Evolutionary conservation across 164 flowering plant genomes (phyloP).

Genomic region (grape (Vitis vinifera)): DNA sequence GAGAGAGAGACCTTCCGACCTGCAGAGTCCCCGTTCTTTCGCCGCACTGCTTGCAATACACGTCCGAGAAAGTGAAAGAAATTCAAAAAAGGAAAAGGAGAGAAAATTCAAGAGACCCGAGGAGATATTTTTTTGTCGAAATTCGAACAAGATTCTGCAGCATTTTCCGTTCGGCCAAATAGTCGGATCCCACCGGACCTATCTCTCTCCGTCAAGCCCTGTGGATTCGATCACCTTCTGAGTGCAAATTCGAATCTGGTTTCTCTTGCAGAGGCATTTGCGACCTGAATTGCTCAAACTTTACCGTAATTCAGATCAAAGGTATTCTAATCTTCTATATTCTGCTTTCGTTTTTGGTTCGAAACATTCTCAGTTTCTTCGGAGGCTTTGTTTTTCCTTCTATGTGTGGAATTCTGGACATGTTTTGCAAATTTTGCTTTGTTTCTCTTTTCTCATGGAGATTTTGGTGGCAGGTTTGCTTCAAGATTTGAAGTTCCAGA

Average conservation of each 20-base stretch:
- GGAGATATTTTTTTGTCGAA: constrained; percentile 3
- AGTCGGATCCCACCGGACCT: neutral
- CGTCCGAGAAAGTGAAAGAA: neutral
- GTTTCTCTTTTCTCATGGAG: neutral
- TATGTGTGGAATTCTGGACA: neutral
- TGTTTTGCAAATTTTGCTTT: neutral
- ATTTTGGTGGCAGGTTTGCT: neutral
- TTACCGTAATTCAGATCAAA: constrained; percentile 8
- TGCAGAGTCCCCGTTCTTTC: constrained; percentile 10
- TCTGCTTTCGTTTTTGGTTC: neutral
- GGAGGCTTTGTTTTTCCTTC: neutral
- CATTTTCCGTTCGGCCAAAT: constrained; percentile 9
- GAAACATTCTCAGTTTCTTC: too few relatives aligned
- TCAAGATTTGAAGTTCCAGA: neutral
- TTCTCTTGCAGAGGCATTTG: neutral
- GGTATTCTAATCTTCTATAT: constrained; percentile 3
- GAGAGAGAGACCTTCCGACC: constrained; percentile 8
- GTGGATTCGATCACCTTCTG: neutral
- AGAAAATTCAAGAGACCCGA: too few relatives aligned
- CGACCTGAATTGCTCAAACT: constrained; percentile 7
- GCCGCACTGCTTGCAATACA: constrained; percentile 13
- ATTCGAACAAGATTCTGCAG: constrained; percentile 13
- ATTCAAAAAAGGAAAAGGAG: neutral
- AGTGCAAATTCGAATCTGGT: neutral
- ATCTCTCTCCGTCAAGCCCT: neutral